Conservation (phyloP, 75 land plant species). For the Pseudotsuga menziesii region DNA sequence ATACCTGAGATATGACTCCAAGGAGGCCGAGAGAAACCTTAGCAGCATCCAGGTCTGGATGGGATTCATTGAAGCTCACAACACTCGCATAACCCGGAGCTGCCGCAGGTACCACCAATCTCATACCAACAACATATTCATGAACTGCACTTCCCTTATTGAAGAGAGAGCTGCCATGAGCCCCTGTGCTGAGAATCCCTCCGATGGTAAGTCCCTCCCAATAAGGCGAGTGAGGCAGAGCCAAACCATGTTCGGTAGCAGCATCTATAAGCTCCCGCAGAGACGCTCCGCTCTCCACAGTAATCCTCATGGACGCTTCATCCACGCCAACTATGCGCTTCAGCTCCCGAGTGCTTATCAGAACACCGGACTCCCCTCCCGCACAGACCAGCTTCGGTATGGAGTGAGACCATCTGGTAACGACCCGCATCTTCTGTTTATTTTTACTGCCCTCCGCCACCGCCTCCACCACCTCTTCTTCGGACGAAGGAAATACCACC, state of each 20-base stretch:
- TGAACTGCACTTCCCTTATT: conserved; percentile 54
- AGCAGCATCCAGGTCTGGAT: conserved; percentile 53
- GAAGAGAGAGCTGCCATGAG: conserved; percentile 73
- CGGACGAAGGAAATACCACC: conserved; percentile 47
- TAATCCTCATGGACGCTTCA: conserved; percentile 20
- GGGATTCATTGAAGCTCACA: conserved; percentile 15
- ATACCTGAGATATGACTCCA: conserved; percentile 69
- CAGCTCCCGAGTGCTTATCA: conserved; percentile 65
- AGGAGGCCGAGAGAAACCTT: conserved; percentile 75
- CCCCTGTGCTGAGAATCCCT: conserved; percentile 61
- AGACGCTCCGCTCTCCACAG: conserved; percentile 57
- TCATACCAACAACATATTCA: conserved; percentile 48
- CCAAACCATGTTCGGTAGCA: conserved; percentile 42
- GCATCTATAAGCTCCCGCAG: conserved; percentile 44
- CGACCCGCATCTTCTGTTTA: conserved; percentile 47
- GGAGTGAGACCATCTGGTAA: conserved; percentile 51
- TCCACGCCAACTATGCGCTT: conserved; percentile 32
- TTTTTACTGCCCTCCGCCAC: conserved; percentile 42
- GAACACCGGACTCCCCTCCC: conserved; percentile 45
- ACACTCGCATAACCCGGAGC: conserved; percentile 35
- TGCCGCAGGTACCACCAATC: conserved; percentile 52
- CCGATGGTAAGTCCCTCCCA: conserved; percentile 78
- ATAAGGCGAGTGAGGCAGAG: conserved; percentile 67
- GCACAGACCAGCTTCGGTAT: conserved; percentile 70
- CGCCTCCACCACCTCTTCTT: conserved; percentile 43